Evolutionary conservation across 306 rosid species (phyloP).

Genomic region (Lathyrus oleraceus): DNA sequence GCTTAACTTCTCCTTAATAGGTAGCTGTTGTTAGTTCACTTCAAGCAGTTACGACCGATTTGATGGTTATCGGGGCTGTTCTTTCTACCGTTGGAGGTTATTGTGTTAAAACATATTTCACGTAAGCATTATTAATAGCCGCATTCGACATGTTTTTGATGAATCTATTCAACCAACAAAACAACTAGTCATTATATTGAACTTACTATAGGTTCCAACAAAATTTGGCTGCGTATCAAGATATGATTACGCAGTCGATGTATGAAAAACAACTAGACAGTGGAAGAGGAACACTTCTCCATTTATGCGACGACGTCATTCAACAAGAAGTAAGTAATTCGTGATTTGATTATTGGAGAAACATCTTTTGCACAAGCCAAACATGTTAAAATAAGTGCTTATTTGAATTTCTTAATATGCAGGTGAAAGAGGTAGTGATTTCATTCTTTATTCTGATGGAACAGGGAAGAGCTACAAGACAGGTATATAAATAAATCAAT

Average conservation of each 20-base stretch:
- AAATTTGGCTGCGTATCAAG: constrained; percentile 75
- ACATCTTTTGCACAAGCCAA: neutral
- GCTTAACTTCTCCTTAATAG: constrained; percentile 38
- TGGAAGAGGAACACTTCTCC: constrained; percentile 91
- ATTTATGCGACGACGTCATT: constrained; percentile 92
- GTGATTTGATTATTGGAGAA: neutral
- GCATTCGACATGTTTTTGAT: neutral
- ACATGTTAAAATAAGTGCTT: neutral
- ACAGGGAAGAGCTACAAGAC: constrained; percentile 82
- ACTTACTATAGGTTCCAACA: constrained; percentile 67
- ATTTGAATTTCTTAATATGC: neutral
- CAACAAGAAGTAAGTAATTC: constrained; percentile 72
- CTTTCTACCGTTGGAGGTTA: constrained; percentile 76
- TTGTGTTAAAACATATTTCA: constrained; percentile 87
- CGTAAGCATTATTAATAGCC: constrained; percentile 47
- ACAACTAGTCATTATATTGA: neutral
- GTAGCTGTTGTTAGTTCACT: constrained; percentile 77
- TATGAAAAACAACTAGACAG: constrained; percentile 92
- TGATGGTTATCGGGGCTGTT: constrained; percentile 69
- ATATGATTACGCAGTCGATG: constrained; percentile 89
- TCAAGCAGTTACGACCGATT: constrained; percentile 60
- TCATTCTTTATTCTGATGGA: constrained; percentile 85
- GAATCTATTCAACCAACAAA: constrained; percentile 14
- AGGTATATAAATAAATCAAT: constrained; percentile 29
- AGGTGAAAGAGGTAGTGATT: constrained; percentile 93